phyloP scores from a whole-genome alignment of 2,329 filamentous ascomycete species.

The Neofusicoccum kwambonambiense region DNA sequence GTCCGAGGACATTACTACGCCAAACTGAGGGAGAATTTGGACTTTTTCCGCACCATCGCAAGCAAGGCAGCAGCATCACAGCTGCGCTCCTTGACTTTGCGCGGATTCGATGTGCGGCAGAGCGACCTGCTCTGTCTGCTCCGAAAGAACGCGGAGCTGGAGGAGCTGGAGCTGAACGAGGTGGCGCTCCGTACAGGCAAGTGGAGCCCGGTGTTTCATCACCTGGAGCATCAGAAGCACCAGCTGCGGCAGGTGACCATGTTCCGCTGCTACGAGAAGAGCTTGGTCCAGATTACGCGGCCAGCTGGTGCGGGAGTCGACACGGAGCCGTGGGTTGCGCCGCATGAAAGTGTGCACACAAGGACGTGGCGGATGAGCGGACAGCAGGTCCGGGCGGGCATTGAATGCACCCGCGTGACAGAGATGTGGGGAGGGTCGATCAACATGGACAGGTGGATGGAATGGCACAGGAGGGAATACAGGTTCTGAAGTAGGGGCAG shows the following conservation, averaged over 20 bases:
- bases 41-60: neutral
- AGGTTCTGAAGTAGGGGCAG: neutral
- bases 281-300: neutral
- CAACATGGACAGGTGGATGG: neutral
- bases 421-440: neutral
- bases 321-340: neutral
- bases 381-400: neutral
- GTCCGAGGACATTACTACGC: neutral
- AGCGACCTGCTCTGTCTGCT: too few species aligned
- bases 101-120: too few species aligned
- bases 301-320: neutral
- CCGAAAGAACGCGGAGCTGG: too few species aligned
- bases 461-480: neutral
- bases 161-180: too few species aligned
- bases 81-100: neutral
- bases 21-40: neutral
- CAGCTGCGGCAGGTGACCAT: neutral
- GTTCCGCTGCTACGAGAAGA: neutral
- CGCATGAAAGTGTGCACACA: neutral
- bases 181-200: neutral
- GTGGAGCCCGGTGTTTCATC: constrained; percentile 1
- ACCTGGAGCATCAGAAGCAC: neutral
- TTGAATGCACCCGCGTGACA: neutral
- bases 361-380: neutral
- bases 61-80: neutral